Evolutionary conservation across 2,329 filamentous ascomycete genomes (phyloP).

Genomic region (Rasamsonia emersonii): DNA sequence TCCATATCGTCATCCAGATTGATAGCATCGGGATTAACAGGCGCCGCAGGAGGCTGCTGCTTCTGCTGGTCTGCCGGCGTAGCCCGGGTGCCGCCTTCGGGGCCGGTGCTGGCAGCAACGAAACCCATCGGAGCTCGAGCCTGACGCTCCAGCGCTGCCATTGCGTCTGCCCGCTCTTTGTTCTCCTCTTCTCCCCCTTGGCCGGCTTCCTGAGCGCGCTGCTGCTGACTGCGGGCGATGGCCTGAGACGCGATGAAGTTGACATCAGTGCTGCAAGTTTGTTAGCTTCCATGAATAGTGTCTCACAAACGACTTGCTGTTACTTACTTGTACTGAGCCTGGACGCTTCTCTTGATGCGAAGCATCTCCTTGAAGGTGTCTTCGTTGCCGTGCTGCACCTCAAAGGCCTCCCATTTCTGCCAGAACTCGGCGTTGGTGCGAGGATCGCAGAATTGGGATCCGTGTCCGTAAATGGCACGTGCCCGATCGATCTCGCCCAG

Average conservation of each 20-base stretch:
- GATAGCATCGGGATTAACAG: constrained; percentile 75
- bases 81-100: constrained; percentile 52
- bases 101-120: constrained; percentile 72
- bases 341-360: constrained; percentile 91
- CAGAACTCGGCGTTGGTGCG: constrained; percentile 84
- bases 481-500: constrained; percentile 92
- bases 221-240: constrained; percentile 67
- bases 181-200: constrained; percentile 27
- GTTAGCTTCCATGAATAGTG: constrained; percentile 15
- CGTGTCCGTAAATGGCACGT: constrained; percentile 90
- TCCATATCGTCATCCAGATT: constrained; percentile 59
- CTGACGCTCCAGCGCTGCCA: constrained; percentile 81
- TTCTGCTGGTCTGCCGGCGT: constrained; percentile 22
- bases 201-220: constrained; percentile 34
- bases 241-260: constrained; percentile 97
- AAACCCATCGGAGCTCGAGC: constrained; percentile 85
- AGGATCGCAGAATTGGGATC: constrained; percentile 94
- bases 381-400: constrained; percentile 96
- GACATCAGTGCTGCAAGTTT: constrained; percentile 67
- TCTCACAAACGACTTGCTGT: neutral
- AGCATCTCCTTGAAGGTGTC: constrained; percentile 99
- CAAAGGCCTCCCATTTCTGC: constrained; percentile 94
- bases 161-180: constrained; percentile 60
- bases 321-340: constrained; percentile 84
- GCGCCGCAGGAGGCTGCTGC: constrained; percentile 11